These are phyloP conservation scores for Aspergillus udagawae DNA, from an alignment of 2,329 filamentous ascomycete genomes.

Conservation along the genomic window DNA sequence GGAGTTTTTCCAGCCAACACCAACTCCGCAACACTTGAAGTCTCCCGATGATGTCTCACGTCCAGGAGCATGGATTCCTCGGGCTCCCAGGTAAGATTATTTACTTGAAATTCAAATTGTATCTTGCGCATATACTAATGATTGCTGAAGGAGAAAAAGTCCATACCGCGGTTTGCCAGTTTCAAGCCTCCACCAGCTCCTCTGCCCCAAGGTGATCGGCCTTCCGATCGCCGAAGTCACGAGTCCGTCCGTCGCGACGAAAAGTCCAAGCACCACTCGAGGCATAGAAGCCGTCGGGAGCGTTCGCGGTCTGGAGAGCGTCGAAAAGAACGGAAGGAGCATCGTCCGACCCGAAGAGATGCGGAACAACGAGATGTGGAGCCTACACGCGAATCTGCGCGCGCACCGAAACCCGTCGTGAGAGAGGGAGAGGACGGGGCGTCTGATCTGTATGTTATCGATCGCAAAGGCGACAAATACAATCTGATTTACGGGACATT, in stretches of 20 bases:
- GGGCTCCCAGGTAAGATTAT: conserved; percentile 30
- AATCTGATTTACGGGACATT: conserved; percentile 71
- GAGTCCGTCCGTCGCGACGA: conserved; percentile 18
- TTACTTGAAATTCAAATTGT: neutral
- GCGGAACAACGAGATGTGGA: conserved; percentile 7
- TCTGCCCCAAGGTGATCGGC: conserved; percentile 18
- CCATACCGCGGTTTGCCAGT: conserved; percentile 68
- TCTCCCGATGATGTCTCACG: conserved; percentile 11
- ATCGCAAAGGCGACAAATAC: conserved; percentile 71
- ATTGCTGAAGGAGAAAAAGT: conserved; percentile 31
- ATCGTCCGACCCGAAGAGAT: conserved; percentile 10
- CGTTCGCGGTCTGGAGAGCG: conserved; percentile 21
- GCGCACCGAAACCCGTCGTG: conserved; percentile 7
- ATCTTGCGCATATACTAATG: neutral
- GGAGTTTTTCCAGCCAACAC: conserved; percentile 24
- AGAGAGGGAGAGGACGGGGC: conserved; percentile 14
- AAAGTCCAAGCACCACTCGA: conserved; percentile 19
- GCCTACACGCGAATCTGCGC: conserved; percentile 1
- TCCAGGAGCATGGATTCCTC: conserved; percentile 34
- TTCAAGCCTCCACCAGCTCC: conserved; percentile 56
- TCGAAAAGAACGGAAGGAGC: conserved; percentile 11
- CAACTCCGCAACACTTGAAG: conserved; percentile 8
- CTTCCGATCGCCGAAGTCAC: conserved; percentile 16
- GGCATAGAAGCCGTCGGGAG: conserved; percentile 20
- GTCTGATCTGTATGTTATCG: conserved; percentile 54